phyloP scores from a whole-genome alignment of 2,329 filamentous ascomycete genomes.

The Colletotrichum neosansevieriae region DNA sequence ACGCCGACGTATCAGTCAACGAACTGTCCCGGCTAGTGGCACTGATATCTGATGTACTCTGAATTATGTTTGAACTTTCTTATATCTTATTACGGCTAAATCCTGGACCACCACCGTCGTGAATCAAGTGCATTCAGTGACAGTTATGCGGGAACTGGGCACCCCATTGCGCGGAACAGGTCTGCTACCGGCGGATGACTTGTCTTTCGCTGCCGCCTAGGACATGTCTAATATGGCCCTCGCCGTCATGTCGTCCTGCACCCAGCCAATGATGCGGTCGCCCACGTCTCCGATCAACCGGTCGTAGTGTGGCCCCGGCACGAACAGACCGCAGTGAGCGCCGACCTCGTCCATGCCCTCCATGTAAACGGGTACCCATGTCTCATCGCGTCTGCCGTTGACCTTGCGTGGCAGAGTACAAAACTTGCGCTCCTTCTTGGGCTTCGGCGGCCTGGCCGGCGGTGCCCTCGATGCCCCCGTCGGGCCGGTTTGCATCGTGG shows the following conservation, averaged over 20 bases:
- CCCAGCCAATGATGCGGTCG: constrained; percentile 75
- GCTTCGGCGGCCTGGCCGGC: constrained; percentile 44
- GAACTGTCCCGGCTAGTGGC: not conserved
- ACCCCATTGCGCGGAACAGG: not conserved
- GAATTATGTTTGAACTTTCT: not conserved
- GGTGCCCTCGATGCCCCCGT: constrained; percentile 30
- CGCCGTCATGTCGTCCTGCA: constrained; percentile 69
- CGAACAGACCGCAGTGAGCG: constrained; percentile 87
- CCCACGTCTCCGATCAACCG: constrained; percentile 81
- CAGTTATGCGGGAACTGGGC: not conserved
- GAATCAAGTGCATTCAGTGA: not conserved
- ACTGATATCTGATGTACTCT: not conserved
- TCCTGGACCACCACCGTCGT: too few relatives aligned
- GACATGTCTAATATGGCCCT: constrained; percentile 52
- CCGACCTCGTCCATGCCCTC: constrained; percentile 85
- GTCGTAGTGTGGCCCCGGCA: constrained; percentile 79
- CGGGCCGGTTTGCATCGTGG: constrained; percentile 43
- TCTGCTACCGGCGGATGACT: not conserved
- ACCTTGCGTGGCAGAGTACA: constrained; percentile 75
- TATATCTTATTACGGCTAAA: not conserved
- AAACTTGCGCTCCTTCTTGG: constrained; percentile 77
- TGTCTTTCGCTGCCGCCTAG: constrained; percentile 10
- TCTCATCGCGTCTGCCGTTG: constrained; percentile 70
- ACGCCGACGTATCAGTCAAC: constrained; percentile 25
- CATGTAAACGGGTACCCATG: constrained; percentile 87